Percentiles rank a stretch among this genome's conserved stretches.
These are phyloP conservation scores for Rhizodiscina lignyota DNA, from an alignment of 495 filamentous ascomycete genomes.

Conservation along the genomic window DNA sequence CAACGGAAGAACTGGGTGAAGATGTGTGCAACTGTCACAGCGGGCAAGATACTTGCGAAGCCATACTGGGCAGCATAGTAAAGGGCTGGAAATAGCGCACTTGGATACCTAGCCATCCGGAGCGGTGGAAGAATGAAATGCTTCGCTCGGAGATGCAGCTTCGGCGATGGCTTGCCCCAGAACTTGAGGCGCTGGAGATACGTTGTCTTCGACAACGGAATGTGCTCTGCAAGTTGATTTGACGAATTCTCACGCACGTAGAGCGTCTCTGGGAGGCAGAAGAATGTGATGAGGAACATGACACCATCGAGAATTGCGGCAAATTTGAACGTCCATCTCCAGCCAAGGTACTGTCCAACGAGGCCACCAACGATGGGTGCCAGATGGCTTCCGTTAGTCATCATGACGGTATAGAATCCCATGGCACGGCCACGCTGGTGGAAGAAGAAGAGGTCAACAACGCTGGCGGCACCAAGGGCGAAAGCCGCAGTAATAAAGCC, in stretches of 20 bases:
- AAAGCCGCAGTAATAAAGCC: slow-evolving; percentile 4
- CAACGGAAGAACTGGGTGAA: slow-evolving; percentile 7
- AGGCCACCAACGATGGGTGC: slow-evolving; percentile 15
- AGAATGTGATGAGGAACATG: slow-evolving; percentile 34
- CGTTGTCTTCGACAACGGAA: neutral
- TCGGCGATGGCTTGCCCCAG: slow-evolving; percentile 5
- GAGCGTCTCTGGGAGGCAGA: slow-evolving; percentile 39
- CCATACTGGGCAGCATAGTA: slow-evolving; percentile 8
- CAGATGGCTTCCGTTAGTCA: slow-evolving; percentile 31
- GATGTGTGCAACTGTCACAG: slow-evolving; percentile 6
- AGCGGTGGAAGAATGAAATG: slow-evolving; percentile 4
- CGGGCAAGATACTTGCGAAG: slow-evolving; percentile 6
- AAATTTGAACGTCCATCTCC: slow-evolving; percentile 17
- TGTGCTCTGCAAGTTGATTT: neutral
- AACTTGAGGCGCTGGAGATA: slow-evolving; percentile 3
- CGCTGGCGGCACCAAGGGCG: slow-evolving; percentile 10
- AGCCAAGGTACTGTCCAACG: slow-evolving; percentile 13
- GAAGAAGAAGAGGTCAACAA: slow-evolving; percentile 6
- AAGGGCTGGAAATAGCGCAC: slow-evolving; percentile 6
- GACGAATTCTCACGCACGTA: slow-evolving; percentile 17
- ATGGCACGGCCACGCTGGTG: slow-evolving; percentile 24
- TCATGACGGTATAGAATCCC: slow-evolving; percentile 35
- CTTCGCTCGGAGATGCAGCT: slow-evolving; percentile 1
- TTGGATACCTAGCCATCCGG: slow-evolving; percentile 4
- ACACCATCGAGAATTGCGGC: slow-evolving; percentile 37